phyloP scores from a whole-genome alignment of 495 filamentous ascomycete genomes.

The Penicillium cinerascens region DNA sequence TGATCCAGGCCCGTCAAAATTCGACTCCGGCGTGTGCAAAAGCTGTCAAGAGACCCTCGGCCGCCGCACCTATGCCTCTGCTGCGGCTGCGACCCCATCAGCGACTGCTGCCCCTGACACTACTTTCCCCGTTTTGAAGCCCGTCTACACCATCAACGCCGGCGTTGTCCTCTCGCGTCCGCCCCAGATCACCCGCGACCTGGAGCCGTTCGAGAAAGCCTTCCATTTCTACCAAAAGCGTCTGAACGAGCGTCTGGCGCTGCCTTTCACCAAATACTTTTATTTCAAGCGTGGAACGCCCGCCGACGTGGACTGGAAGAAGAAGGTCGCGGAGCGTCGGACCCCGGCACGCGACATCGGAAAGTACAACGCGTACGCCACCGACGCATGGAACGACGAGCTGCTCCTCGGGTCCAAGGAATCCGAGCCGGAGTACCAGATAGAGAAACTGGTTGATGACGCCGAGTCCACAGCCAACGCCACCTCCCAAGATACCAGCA shows the following conservation, averaged over 20 bases:
- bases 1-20: conserved; percentile 37
- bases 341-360: conserved; percentile 81
- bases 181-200: conserved; percentile 78
- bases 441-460: conserved; percentile 69
- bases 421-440: conserved; percentile 54
- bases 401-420: conserved; percentile 67
- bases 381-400: conserved; percentile 89
- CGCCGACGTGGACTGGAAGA: conserved; percentile 82
- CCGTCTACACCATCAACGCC: conserved; percentile 66
- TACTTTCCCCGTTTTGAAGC: conserved; percentile 34
- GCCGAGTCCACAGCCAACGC: conserved; percentile 66
- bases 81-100: conserved; percentile 35
- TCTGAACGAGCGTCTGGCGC: conserved; percentile 84
- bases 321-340: conserved; percentile 71
- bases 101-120: conserved; percentile 23
- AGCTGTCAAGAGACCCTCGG: conserved; percentile 48
- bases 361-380: conserved; percentile 75
- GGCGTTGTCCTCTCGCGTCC: conserved; percentile 84
- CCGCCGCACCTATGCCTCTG: conserved; percentile 44
- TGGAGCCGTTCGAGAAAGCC: conserved; percentile 83
- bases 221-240: conserved; percentile 97
- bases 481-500: conserved; percentile 58
- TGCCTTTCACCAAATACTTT: conserved; percentile 88
- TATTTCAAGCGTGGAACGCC: conserved; percentile 94
- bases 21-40: conserved; percentile 48